Evolutionary conservation across 1,139 yeast species (phyloP), one percentile per base, ranked within the genome.

Genomic region (Hansenula anomala): DNA sequence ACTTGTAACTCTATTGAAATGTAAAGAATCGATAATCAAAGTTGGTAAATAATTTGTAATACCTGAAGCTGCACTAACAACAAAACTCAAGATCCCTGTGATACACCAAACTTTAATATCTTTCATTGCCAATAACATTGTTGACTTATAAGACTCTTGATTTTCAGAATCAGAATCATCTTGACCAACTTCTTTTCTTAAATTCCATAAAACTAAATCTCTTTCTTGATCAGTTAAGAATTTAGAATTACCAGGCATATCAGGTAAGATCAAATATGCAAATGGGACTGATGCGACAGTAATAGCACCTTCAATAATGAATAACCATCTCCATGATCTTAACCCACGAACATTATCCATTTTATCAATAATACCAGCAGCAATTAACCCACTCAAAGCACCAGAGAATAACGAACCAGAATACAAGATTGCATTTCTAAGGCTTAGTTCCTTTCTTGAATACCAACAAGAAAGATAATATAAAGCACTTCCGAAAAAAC

Each of bases 41-140:
- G n/a, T n/a, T n/a, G 83, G 84, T 66, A 77, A 78, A 56, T 75
- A 77, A 52, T 76, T 73, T 23, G 80, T 75, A 36, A 76, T 75
- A 54, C 81, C 80, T 49, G 64, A 61, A 34, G 80, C 78, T 26
- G 80, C 80, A n/a, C n/a, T n/a, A 32, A 74, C 79, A 24, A 75
- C 58, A 60, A 73, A 73, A 6, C 75, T 60, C 33, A 71, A 60
- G 40, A 64, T 61, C 35, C 69, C 71, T 20, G 74, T 68, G 28
- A 72, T 55, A 34, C 65, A 51, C 78, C 76, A 71, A 33, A 69
- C 67, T 48, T 73, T 72, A 39, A 60, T 45, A 50, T 74, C 79
- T 41, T 56, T 61, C 34, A 64, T 45, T 4, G 77, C 69, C 39
- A 73, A 57, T 24, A 58, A 40, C 43, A 73, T 59, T 8, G 73